Conservation (phyloP, 2,329 filamentous ascomycete genomes). For the Xylaria sp. region DNA sequence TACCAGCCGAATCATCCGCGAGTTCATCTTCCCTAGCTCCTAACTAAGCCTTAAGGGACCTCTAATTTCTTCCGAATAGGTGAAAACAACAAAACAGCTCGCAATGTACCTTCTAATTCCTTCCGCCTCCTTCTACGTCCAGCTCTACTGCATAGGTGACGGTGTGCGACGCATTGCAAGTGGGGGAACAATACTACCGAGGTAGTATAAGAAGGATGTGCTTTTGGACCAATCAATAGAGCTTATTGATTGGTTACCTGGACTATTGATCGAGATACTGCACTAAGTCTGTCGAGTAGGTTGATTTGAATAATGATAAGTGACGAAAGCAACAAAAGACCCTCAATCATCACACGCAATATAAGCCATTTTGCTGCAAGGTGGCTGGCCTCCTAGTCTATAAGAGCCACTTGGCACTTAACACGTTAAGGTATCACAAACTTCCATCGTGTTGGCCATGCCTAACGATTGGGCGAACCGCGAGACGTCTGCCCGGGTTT, state of each 20-base stretch:
- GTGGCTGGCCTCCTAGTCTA: slow-evolving; percentile 1
- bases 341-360: slow-evolving; percentile 1
- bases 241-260: not conserved
- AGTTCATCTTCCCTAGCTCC: not conserved
- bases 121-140: not conserved
- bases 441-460: not conserved
- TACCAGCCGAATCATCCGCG: not conserved
- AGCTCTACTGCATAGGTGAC: not conserved
- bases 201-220: too few species aligned
- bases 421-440: not conserved
- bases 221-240: not conserved
- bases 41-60: not conserved
- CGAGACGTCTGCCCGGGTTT: not conserved
- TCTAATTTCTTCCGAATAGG: not conserved
- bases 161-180: not conserved
- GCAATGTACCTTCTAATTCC: not conserved
- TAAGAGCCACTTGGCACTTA: not conserved
- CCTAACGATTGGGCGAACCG: not conserved
- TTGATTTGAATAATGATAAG: not conserved
- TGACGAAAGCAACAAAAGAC: not conserved
- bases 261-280: not conserved
- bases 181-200: too few species aligned
- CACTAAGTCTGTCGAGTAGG: slow-evolving; percentile 5
- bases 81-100: not conserved
- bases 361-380: not conserved